A percentile compares a stretch with the other conserved stretches of the same genome.
These are phyloP conservation scores for Artemisia princeps DNA, from an alignment of 140 eudicot genomes.

Conservation along the genomic window DNA sequence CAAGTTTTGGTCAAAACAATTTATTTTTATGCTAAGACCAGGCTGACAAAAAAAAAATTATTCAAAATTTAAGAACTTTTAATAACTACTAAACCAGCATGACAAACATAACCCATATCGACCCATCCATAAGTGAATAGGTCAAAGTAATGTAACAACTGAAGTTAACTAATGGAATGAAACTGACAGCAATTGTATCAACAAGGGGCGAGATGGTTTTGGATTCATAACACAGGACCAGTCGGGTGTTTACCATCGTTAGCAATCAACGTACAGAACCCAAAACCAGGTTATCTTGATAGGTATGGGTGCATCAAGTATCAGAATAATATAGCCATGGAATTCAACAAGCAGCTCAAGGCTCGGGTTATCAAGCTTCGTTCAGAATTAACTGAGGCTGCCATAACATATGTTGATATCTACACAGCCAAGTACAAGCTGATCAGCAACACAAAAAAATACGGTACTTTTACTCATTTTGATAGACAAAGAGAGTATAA, in stretches of 20 bases:
- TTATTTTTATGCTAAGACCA: too few species aligned
- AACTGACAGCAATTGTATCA: constrained; percentile 42
- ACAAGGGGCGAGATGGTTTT: constrained; percentile 69
- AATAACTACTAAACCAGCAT: too few species aligned
- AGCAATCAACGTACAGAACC: constrained; percentile 37
- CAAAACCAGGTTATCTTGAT: constrained; percentile 50
- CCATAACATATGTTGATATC: constrained; percentile 63
- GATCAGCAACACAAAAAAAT: constrained; percentile 42
- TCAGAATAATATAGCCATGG: constrained; percentile 50
- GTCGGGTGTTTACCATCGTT: constrained; percentile 59
- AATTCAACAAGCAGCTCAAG: constrained; percentile 59
- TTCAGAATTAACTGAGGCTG: constrained; percentile 50
- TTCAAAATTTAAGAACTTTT: too few species aligned
- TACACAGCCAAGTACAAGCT: constrained; percentile 55
- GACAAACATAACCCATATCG: too few species aligned
- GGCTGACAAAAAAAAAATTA: too few species aligned
- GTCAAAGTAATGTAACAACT: background rate
- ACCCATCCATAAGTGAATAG: background rate
- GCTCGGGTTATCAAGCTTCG: constrained; percentile 45
- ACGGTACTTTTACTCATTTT: constrained; percentile 32
- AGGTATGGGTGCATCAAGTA: constrained; percentile 47
- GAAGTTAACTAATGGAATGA: background rate
- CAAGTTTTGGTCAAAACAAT: too few species aligned
- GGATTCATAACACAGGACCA: constrained; percentile 92
- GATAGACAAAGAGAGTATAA: background rate